phyloP scores from a whole-genome alignment of 2,329 filamentous ascomycete species.

The Pseudomassariella vexata region DNA sequence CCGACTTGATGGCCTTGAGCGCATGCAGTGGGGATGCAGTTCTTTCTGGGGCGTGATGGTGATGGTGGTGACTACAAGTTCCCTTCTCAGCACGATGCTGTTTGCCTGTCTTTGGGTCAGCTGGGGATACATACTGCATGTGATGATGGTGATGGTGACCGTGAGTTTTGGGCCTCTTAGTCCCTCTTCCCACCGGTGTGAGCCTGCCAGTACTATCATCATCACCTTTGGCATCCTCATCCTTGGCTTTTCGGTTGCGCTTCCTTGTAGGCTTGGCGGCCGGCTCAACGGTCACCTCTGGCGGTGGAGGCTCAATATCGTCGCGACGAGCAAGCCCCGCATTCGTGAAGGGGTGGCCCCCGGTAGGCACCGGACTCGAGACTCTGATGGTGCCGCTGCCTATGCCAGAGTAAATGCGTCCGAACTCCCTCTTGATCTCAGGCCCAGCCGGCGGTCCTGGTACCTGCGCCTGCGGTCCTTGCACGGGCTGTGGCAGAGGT shows the following conservation, averaged over 20 bases:
- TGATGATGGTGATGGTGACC: constrained; percentile 58
- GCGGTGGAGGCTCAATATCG: constrained; percentile 38
- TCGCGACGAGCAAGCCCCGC: constrained; percentile 44
- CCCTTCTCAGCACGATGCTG: constrained; percentile 17
- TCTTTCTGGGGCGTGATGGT: constrained; percentile 47
- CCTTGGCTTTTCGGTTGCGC: constrained; percentile 63
- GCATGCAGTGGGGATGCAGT: constrained; percentile 34
- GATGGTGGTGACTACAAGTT: constrained; percentile 44
- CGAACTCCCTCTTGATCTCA: constrained; percentile 91
- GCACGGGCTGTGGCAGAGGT: constrained; percentile 86
- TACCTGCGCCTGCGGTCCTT: constrained; percentile 79
- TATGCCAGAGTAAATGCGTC: constrained; percentile 92
- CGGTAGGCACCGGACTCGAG: constrained; percentile 43
- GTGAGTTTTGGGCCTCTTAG: constrained; percentile 61
- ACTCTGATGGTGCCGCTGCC: constrained; percentile 52
- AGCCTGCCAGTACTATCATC: constrained; percentile 60
- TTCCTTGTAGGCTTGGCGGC: constrained; percentile 44
- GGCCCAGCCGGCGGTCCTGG: constrained; percentile 76
- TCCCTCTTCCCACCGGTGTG: constrained; percentile 50
- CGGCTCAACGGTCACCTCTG: constrained; percentile 38
- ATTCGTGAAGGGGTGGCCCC: constrained; percentile 40
- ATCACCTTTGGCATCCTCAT: constrained; percentile 64
- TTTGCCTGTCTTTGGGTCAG: constrained; percentile 3
- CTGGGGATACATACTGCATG: constrained; percentile 51
- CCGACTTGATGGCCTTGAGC: constrained; percentile 45